phyloP scores from a whole-genome alignment of 495 filamentous ascomycete species.

The Tirmania nivea region DNA sequence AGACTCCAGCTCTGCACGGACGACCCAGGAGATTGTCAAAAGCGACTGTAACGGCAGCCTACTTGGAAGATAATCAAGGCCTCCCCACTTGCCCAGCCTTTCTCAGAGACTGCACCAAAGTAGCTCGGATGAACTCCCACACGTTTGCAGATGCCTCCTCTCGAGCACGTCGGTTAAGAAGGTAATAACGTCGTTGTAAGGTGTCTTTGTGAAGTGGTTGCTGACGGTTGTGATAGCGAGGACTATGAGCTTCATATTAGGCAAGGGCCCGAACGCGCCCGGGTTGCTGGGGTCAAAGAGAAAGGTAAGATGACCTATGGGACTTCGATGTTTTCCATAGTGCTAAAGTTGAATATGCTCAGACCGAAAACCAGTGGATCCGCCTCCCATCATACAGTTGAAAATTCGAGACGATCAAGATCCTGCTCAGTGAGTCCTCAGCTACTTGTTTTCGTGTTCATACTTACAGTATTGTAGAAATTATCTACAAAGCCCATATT shows the following conservation, averaged over 20 bases:
- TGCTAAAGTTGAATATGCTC: slow-evolving; percentile 10
- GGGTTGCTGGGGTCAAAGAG: slow-evolving; percentile 51
- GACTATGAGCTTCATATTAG: slow-evolving; percentile 42
- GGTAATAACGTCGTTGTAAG: slow-evolving; percentile 6
- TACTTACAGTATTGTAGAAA: slow-evolving; percentile 29
- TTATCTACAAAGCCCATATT: slow-evolving; percentile 54
- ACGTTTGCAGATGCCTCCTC: slow-evolving; percentile 21
- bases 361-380: slow-evolving; percentile 86
- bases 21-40: too few relatives aligned
- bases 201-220: not conserved
- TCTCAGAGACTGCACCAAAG: not conserved
- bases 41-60: not conserved
- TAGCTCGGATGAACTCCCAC: slow-evolving; percentile 17
- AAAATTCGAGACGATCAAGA: slow-evolving; percentile 47
- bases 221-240: slow-evolving; percentile 13
- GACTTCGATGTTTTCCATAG: not conserved
- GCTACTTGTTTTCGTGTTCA: slow-evolving; percentile 1
- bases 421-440: slow-evolving; percentile 40
- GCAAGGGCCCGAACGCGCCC: slow-evolving; percentile 43
- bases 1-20: too few relatives aligned
- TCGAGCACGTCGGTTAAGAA: slow-evolving; percentile 19
- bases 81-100: too few relatives aligned
- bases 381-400: slow-evolving; percentile 79
- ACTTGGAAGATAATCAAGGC: not conserved
- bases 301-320: slow-evolving; percentile 27